These are phyloP conservation scores for Microglena sp. DNA, from an alignment of 139 green algal species.

Conservation along the genomic window DNA sequence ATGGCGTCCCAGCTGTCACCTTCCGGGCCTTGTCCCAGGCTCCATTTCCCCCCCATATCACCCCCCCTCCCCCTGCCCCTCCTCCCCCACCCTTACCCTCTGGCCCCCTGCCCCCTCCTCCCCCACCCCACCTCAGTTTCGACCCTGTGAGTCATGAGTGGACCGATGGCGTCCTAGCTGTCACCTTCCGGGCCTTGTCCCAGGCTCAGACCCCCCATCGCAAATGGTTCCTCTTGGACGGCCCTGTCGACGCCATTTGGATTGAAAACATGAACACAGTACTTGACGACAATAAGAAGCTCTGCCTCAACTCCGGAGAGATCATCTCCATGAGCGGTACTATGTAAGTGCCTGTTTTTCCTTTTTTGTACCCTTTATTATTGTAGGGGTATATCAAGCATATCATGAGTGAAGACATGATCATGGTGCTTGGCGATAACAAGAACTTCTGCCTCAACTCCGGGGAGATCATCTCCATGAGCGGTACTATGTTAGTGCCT, in stretches of 20 bases:
- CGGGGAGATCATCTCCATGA: slow-evolving; percentile 81
- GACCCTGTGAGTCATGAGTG: slow-evolving; percentile 65
- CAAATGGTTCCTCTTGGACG: slow-evolving; percentile 69
- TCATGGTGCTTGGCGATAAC: slow-evolving; percentile 77
- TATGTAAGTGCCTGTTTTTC: no score
- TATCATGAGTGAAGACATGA: slow-evolving; percentile 82
- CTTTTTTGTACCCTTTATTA: no score
- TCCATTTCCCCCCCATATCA: slow-evolving; percentile 28
- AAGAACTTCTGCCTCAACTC: slow-evolving; percentile 75
- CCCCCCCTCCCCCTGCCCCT: no score
- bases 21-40: slow-evolving; percentile 49
- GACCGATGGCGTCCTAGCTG: slow-evolving; percentile 66
- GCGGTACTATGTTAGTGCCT: slow-evolving; percentile 61
- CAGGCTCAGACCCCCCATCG: slow-evolving; percentile 38
- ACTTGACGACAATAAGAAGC: slow-evolving; percentile 82
- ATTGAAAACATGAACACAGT: slow-evolving; percentile 59
- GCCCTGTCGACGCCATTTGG: slow-evolving; percentile 71
- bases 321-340: slow-evolving; percentile 76
- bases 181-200: slow-evolving; percentile 44
- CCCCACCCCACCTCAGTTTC: slow-evolving; percentile 13
- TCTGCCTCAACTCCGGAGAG: slow-evolving; percentile 72
- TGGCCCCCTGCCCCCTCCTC: no score
- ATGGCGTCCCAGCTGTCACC: slow-evolving; percentile 55
- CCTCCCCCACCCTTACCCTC: slow-evolving; percentile 53
- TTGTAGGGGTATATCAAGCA: no score